phyloP scores from a whole-genome alignment of 116 monocot species.

The Posidonia oceanica region DNA sequence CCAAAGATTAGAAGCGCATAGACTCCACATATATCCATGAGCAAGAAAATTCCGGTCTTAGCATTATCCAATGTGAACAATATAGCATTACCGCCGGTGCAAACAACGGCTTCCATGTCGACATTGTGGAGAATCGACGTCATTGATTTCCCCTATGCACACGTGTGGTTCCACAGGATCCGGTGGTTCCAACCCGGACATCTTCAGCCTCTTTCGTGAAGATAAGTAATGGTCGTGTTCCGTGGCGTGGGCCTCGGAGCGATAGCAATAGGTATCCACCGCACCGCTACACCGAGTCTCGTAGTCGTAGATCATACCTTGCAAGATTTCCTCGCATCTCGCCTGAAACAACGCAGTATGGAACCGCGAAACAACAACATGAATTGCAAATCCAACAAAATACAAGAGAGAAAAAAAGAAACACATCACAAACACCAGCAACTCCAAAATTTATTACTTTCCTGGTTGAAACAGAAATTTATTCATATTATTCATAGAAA shows the following conservation, averaged over 20 bases:
- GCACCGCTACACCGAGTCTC: slow-evolving; percentile 4
- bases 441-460: too few species aligned
- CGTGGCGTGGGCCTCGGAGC: slow-evolving; percentile 1
- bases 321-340: not conserved
- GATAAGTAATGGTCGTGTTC: slow-evolving; percentile 5
- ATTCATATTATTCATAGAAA: too few species aligned
- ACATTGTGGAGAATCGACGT: slow-evolving; percentile 2
- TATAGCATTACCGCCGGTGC: slow-evolving; percentile 10
- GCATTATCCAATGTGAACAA: not conserved
- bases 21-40: not conserved
- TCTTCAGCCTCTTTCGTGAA: slow-evolving; percentile 28
- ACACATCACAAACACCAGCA: not conserved
- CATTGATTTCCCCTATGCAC: slow-evolving; percentile 20
- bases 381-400: not conserved
- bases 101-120: slow-evolving; percentile 10
- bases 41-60: not conserved
- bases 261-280: not conserved
- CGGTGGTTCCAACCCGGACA: slow-evolving; percentile 9
- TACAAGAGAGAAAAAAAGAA: not conserved
- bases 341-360: not conserved
- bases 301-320: slow-evolving; percentile 1
- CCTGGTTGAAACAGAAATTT: too few species aligned
- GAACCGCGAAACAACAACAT: not conserved
- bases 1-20: not conserved
- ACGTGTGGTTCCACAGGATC: slow-evolving; percentile 2